phyloP scores from a whole-genome alignment of 2,329 filamentous ascomycete genomes.

The Aureobasidium mangrovei region DNA sequence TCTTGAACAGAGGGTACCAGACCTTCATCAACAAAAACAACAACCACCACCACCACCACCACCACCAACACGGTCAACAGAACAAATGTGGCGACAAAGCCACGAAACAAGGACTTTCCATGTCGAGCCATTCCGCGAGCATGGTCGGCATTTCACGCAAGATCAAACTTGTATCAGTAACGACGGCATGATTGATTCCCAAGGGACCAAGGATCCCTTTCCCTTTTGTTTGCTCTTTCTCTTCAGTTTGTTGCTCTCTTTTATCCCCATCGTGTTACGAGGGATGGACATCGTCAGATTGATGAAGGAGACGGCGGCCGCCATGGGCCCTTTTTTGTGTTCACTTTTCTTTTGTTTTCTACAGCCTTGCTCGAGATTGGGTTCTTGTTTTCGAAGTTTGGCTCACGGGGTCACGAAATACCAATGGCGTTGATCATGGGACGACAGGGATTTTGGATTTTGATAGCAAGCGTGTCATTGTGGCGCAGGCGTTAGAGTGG shows the following conservation, averaged over 20 bases:
- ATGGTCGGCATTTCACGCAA: not conserved
- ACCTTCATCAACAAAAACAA: not conserved
- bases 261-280: slow-evolving; percentile 2
- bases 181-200: slow-evolving; percentile 13
- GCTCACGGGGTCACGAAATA: slow-evolving; percentile 9
- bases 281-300: not conserved
- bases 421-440: slow-evolving; percentile 12
- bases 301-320: not conserved
- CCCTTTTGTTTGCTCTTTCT: not conserved
- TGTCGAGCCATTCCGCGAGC: not conserved
- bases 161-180: slow-evolving; percentile 11
- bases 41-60: not conserved
- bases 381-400: not conserved
- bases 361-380: slow-evolving; percentile 9
- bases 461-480: slow-evolving; percentile 4
- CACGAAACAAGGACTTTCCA: not conserved
- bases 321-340: not conserved
- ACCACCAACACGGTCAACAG: slow-evolving; percentile 9
- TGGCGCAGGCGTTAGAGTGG: slow-evolving; percentile 11
- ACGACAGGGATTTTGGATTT: slow-evolving; percentile 2
- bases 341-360: not conserved
- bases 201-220: slow-evolving; percentile 6
- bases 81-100: slow-evolving; percentile 1
- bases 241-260: not conserved
- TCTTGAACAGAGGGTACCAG: not conserved